A percentile compares a stretch with the other conserved stretches of the same genome.
These are phyloP conservation scores for Casuarina glauca DNA, from an alignment of 306 rosid species.

Conservation along the genomic window DNA sequence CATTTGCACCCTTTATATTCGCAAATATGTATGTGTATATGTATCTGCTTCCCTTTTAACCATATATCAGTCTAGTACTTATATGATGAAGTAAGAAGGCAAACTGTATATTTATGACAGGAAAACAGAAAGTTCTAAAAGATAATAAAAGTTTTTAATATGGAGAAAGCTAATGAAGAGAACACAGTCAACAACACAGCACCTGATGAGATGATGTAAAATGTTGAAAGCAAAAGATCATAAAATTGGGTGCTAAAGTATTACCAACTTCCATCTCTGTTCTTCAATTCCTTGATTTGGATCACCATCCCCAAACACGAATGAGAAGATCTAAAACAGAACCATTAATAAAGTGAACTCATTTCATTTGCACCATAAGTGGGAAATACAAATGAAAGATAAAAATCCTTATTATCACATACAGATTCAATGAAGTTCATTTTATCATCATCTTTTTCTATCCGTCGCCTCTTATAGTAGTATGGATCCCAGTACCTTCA, in stretches of 20 bases:
- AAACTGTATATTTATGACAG: background rate
- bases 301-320: conserved; percentile 98
- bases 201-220: conserved; percentile 27
- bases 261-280: conserved; percentile 99
- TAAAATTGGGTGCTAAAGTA: conserved; percentile 82
- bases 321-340: conserved; percentile 77
- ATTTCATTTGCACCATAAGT: conserved; percentile 16
- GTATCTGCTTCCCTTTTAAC: background rate
- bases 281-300: conserved; percentile 99
- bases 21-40: background rate
- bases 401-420: conserved; percentile 39
- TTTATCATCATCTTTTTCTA: conserved; percentile 68
- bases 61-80: background rate
- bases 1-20: background rate
- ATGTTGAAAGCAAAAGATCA: conserved; percentile 77
- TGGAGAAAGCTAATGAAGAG: conserved; percentile 2
- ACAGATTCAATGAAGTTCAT: conserved; percentile 92
- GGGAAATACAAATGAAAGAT: conserved; percentile 10
- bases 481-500: conserved; percentile 99
- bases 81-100: background rate
- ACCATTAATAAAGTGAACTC: conserved; percentile 24
- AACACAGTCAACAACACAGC: conserved; percentile 7
- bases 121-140: background rate
- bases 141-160: conserved; percentile 1
- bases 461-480: conserved; percentile 74